Evolutionary conservation across 805 yeast genomes (phyloP).

Genomic region (Yarrowia osloensis): DNA sequence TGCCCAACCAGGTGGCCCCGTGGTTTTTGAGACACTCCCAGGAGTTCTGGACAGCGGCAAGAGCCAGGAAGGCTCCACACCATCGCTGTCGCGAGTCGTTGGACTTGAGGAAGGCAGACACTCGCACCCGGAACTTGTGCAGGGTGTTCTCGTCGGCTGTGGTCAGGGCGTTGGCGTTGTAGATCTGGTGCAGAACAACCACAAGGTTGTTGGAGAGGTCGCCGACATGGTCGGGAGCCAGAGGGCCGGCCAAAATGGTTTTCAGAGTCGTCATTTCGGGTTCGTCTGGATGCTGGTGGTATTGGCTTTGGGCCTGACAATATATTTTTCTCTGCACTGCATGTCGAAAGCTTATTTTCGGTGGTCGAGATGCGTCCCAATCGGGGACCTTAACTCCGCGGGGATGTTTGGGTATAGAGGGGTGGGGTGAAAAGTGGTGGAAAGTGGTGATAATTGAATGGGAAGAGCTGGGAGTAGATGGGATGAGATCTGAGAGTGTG

Average conservation of each 20-base stretch:
- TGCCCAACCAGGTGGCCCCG: constrained; percentile 45
- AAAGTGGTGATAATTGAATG: neutral
- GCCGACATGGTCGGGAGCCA: constrained; percentile 33
- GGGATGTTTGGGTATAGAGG: neutral
- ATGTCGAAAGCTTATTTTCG: neutral
- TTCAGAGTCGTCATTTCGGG: constrained; percentile 26
- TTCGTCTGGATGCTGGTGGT: neutral
- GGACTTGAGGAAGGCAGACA: constrained; percentile 44
- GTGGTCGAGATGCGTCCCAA: neutral
- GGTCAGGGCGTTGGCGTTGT: constrained; percentile 32
- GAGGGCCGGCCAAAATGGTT: constrained; percentile 31
- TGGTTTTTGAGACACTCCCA: constrained; percentile 43
- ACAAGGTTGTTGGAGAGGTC: constrained; percentile 27
- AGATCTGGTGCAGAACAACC: constrained; percentile 28
- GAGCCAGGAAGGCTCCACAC: constrained; percentile 44
- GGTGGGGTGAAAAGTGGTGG: neutral
- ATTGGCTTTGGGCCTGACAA: constrained; percentile 14
- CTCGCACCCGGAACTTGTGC: constrained; percentile 40
- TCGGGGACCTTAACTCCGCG: constrained; percentile 15
- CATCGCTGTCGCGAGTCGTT: constrained; percentile 44
- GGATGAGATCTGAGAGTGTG: too few relatives aligned
- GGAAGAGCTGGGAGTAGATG: too few relatives aligned
- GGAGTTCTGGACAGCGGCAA: constrained; percentile 35
- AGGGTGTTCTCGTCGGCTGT: constrained; percentile 32
- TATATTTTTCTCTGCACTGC: constrained; percentile 23